A percentile compares a stretch with the other conserved stretches of the same genome.
Evolutionary conservation across 495 filamentous ascomycete species (phyloP).

Genomic region (Pyrenula massariospora): DNA sequence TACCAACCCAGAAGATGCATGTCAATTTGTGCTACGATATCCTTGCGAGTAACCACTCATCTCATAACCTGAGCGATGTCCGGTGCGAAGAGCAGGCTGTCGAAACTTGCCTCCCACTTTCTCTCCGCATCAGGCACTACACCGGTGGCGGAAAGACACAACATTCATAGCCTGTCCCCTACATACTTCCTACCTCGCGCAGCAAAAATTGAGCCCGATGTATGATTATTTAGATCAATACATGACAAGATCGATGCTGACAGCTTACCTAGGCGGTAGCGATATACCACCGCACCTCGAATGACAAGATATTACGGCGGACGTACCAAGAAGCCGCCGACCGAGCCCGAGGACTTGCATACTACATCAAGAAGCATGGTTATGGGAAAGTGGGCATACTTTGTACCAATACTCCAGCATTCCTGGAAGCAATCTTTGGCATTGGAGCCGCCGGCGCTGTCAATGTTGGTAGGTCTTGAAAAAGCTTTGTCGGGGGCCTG

Average conservation of each 20-base stretch:
- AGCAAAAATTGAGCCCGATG: constrained; percentile 80
- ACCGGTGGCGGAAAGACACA: constrained; percentile 36
- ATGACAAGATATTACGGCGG: constrained; percentile 57
- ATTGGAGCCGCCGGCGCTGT: constrained; percentile 76
- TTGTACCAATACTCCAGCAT: constrained; percentile 85
- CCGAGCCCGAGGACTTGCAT: constrained; percentile 74
- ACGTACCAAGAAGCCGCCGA: constrained; percentile 74
- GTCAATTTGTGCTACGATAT: too few relatives aligned
- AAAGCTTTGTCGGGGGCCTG: constrained; percentile 2
- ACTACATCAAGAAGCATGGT: constrained; percentile 63
- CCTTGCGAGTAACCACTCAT: too few relatives aligned
- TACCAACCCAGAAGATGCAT: too few relatives aligned
- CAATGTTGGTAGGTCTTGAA: constrained; percentile 44
- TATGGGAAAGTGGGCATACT: constrained; percentile 69
- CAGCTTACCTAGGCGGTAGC: constrained; percentile 48
- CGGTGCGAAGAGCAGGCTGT: constrained; percentile 40
- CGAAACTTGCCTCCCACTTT: constrained; percentile 53
- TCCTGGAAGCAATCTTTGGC: constrained; percentile 81
- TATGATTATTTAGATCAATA: too few relatives aligned
- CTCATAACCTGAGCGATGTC: too few relatives aligned
- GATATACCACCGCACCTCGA: constrained; percentile 79
- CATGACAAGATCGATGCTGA: too few relatives aligned
- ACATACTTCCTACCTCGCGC: constrained; percentile 85
- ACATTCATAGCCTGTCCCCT: constrained; percentile 75
- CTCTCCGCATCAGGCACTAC: constrained; percentile 20